Percentiles rank a stretch among this genome's conserved stretches.
These are phyloP conservation scores for Tetrapisispora phaffii DNA, from an alignment of 805 yeast genomes.

Conservation along the genomic window DNA sequence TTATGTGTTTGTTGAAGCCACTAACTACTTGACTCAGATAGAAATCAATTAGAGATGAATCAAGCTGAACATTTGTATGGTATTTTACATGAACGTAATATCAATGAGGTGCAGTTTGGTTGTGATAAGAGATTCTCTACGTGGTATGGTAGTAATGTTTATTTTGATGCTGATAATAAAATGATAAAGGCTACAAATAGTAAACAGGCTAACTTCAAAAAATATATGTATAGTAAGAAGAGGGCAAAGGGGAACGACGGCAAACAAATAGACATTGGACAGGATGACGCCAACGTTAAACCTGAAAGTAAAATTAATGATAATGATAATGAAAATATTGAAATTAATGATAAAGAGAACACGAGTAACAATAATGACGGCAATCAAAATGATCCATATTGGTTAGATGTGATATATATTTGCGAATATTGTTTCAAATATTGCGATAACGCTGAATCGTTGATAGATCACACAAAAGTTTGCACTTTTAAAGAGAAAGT, in stretches of 20 bases:
- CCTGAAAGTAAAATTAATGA: not conserved
- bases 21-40: not conserved
- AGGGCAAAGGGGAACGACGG: not conserved
- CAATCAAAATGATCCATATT: constrained; percentile 14
- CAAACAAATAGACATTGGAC: not conserved
- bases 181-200: not conserved
- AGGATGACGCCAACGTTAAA: not conserved
- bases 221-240: not conserved
- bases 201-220: not conserved
- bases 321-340: not conserved
- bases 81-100: constrained; percentile 50
- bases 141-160: constrained; percentile 84
- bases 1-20: not conserved
- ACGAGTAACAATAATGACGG: not conserved
- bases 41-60: constrained; percentile 1
- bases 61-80: constrained; percentile 43
- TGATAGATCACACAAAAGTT: constrained; percentile 39
- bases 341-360: not conserved
- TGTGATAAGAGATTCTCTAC: constrained; percentile 51
- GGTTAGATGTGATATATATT: constrained; percentile 57
- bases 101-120: constrained; percentile 59
- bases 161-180: constrained; percentile 36
- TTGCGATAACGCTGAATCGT: constrained; percentile 37
- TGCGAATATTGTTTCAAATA: constrained; percentile 85
- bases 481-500: constrained; percentile 37